Evolutionary conservation across 129 eudicot species (phyloP).

Genomic region (Ambrosia trifida): DNA sequence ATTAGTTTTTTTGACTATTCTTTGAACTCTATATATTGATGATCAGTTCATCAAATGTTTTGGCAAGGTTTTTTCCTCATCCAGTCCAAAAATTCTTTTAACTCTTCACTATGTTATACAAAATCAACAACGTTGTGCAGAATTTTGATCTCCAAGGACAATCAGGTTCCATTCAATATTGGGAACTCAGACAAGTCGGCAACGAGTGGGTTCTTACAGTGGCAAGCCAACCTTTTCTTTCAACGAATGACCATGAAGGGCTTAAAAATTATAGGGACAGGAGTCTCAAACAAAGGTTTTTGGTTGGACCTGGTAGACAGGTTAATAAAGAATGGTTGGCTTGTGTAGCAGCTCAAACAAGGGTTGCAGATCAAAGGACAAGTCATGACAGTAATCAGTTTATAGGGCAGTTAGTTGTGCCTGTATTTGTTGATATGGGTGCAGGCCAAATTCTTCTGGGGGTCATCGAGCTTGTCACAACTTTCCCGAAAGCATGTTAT

Average conservation of each 20-base stretch:
- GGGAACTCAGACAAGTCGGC: neutral
- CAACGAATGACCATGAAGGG: no score
- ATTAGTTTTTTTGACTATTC: no score
- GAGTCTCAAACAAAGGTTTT: no score
- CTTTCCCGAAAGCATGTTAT: neutral
- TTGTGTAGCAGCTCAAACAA: neutral
- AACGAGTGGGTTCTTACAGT: neutral
- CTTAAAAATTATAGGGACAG: no score
- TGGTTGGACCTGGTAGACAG: neutral
- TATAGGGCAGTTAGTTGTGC: slow-evolving; percentile 2
- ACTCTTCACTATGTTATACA: neutral
- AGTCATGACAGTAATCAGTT: neutral
- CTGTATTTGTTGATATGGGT: neutral
- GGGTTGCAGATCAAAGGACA: slow-evolving; percentile 1
- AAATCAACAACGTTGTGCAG: neutral
- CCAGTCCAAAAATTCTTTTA: no score
- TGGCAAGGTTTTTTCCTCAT: no score
- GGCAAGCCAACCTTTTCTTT: neutral
- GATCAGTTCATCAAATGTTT: no score
- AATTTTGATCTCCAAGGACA: neutral
- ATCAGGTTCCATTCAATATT: neutral
- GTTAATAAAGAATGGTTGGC: neutral
- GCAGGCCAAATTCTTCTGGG: neutral
- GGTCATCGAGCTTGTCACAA: neutral
- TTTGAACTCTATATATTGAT: no score